phyloP scores from a whole-genome alignment of 75 land plant species.

The Pseudotsuga menziesii region DNA sequence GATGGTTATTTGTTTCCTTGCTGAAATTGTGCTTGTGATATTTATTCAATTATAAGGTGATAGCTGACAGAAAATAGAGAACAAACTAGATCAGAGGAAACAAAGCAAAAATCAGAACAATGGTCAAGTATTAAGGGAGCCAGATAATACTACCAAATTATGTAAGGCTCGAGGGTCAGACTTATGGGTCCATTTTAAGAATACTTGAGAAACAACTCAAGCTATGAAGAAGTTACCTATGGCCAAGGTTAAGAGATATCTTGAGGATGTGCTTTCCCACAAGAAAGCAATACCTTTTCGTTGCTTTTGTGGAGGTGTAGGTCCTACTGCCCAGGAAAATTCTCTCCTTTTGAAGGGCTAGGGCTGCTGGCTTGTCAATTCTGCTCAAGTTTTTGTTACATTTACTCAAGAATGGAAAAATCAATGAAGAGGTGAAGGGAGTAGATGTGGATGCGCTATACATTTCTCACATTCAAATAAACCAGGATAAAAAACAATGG shows the following conservation, averaged over 20 bases:
- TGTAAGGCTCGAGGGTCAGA: too few relatives aligned
- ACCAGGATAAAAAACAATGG: conserved; percentile 64
- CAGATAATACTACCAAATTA: too few relatives aligned
- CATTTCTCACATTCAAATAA: conserved; percentile 60
- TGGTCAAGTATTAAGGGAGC: too few relatives aligned
- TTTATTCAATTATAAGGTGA: too few relatives aligned
- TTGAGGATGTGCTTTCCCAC: conserved; percentile 89
- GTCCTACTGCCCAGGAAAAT: conserved; percentile 93
- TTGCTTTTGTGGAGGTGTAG: conserved; percentile 89
- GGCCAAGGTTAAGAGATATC: conserved; percentile 82
- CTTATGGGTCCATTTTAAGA: too few relatives aligned
- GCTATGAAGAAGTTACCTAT: conserved; percentile 78
- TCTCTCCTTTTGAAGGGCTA: conserved; percentile 84
- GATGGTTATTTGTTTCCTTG: too few relatives aligned
- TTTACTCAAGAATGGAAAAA: conserved; percentile 81
- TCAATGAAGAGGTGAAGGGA: conserved; percentile 81
- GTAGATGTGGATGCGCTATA: conserved; percentile 60
- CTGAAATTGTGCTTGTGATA: too few relatives aligned
- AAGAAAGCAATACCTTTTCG: conserved; percentile 88
- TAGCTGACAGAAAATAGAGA: too few relatives aligned
- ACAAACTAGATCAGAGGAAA: too few relatives aligned
- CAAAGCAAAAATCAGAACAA: too few relatives aligned
- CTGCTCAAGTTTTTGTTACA: conserved; percentile 67
- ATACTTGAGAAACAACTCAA: conserved; percentile 83
- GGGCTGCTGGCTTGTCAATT: conserved; percentile 86